Evolutionary conservation across 1,139 yeast genomes (phyloP), one percentile per base, ranked within the genome.

Genomic region (Nakaseomyces kungkrabaensis): DNA sequence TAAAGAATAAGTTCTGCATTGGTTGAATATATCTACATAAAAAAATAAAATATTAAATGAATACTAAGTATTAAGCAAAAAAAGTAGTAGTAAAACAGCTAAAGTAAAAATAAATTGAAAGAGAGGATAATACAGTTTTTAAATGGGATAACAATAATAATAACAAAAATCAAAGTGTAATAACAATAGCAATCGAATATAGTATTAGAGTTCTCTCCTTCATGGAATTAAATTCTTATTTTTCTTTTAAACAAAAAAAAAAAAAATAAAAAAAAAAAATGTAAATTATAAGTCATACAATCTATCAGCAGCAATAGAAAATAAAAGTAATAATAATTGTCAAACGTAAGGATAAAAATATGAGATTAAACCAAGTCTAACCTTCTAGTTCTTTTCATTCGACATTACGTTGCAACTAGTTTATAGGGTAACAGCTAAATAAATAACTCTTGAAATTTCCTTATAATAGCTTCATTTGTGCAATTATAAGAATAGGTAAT

Each of bases 21-120:
- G 7, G 31, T 38, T 26, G 42, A 38, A 38, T 38, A 38, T 38
- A 38, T 38, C 42, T 38, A 38, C 42, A 38, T 38, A 37, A 37
- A 37, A 37, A 8, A 33, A 9, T 17, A 36, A 36, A 34, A n/a
- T 37, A 37, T 37, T 37, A 37, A 37, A 37, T 37, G 26, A 37
- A 24, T 24, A 8, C 13, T 25, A 25, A 11, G 13, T 25, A 24
- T 38, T 24, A 38, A 38, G 42, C 42, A 25, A 36, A 36, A 36
- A 38, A 38, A 37, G 25, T 7, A 25, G 31, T 38, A 38, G 11
- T 38, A 38, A 38, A 38, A 38, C 42, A 38, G 17, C 5, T 8
- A 38, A 38, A 38, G 11, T 38, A 38, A 26, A 38, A 5, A 25
- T 5, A 36, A 36, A 17, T 5, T 36, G 10, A 36, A 36, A 36